These are phyloP conservation scores for Fistulifera solaris DNA, from an alignment of 108 stramenopile genomes.

Conservation along the genomic window DNA sequence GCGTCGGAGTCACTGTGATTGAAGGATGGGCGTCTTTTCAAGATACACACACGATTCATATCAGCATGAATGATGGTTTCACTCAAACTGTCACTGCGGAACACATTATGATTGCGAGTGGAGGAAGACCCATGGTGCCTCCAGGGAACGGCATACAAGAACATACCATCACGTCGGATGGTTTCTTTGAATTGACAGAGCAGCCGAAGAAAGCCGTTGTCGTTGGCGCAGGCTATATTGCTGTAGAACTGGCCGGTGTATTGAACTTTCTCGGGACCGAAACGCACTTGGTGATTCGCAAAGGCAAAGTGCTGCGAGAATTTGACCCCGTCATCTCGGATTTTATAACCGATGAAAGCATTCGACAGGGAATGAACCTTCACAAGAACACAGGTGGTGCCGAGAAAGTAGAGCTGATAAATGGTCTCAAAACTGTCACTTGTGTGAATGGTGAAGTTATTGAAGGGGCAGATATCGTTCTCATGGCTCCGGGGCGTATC, in stretches of 20 bases:
- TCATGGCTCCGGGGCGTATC: slow-evolving; percentile 74
- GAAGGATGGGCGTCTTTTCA: slow-evolving; percentile 46
- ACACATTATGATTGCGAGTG: slow-evolving; percentile 85
- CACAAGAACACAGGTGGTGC: slow-evolving; percentile 67
- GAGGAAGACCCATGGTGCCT: slow-evolving; percentile 72
- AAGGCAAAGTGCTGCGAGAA: slow-evolving; percentile 49
- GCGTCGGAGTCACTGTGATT: slow-evolving; percentile 39
- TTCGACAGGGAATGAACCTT: slow-evolving; percentile 49
- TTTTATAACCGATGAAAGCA: slow-evolving; percentile 62
- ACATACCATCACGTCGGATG: slow-evolving; percentile 77
- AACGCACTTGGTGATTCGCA: slow-evolving; percentile 51
- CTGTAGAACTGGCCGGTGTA: slow-evolving; percentile 90
- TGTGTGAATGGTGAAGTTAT: slow-evolving; percentile 44
- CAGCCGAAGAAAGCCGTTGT: slow-evolving; percentile 81
- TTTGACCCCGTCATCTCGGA: slow-evolving; percentile 82
- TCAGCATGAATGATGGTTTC: slow-evolving; percentile 17
- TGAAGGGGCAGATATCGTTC: slow-evolving; percentile 60
- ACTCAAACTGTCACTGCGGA: slow-evolving; percentile 31
- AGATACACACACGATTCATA: slow-evolving; percentile 45
- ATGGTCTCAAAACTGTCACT: slow-evolving; percentile 51
- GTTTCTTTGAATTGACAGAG: slow-evolving; percentile 86
- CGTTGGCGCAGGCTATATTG: slow-evolving; percentile 97
- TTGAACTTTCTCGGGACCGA: slow-evolving; percentile 71
- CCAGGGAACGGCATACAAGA: slow-evolving; percentile 58
- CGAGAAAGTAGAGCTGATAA: slow-evolving; percentile 33